Evolutionary conservation across 768 basidiomycete genomes (phyloP).

Genomic region (Russula lepida): DNA sequence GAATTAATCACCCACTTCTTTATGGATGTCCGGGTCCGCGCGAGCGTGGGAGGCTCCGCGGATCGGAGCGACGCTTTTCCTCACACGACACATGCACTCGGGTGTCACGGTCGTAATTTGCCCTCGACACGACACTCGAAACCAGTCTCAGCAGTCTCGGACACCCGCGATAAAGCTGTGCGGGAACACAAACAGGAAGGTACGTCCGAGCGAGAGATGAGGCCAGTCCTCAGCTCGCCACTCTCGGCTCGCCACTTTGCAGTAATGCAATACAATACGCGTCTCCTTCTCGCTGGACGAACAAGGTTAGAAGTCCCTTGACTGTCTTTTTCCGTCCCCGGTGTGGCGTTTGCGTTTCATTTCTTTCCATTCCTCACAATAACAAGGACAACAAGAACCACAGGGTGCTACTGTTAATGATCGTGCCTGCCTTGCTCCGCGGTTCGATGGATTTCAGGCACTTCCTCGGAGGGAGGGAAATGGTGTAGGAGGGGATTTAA

Average conservation of each 20-base stretch:
- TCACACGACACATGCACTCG: not conserved
- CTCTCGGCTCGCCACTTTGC: not conserved
- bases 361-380: not conserved
- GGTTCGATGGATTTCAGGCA: not conserved
- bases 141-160: too few relatives aligned
- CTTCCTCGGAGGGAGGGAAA: not conserved
- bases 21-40: not conserved
- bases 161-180: not conserved
- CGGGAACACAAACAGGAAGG: not conserved
- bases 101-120: too few relatives aligned
- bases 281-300: not conserved
- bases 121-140: too few relatives aligned
- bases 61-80: not conserved
- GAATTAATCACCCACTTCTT: too few relatives aligned
- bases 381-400: not conserved
- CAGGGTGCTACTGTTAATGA: not conserved
- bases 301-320: not conserved
- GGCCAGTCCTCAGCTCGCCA: too few relatives aligned
- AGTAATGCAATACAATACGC: not conserved
- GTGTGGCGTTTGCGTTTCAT: not conserved
- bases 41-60: not conserved
- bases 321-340: not conserved
- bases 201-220: not conserved
- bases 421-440: not conserved
- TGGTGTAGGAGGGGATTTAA: not conserved